Evolutionary conservation across 2,329 filamentous ascomycete species (phyloP).

Genomic region (Penicillium olsonii): DNA sequence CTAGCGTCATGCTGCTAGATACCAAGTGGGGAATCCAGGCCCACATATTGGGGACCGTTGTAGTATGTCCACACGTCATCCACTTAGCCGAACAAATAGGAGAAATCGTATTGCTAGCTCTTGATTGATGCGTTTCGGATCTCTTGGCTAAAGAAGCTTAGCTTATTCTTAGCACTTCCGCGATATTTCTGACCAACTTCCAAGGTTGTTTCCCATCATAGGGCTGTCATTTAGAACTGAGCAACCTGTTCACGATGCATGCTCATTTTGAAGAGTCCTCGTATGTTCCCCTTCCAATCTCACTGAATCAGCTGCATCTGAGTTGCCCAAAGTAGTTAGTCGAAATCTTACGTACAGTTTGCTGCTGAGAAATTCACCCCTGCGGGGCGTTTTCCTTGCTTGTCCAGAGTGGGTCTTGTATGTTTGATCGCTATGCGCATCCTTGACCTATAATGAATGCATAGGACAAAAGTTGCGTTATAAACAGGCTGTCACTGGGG

Average conservation of each 20-base stretch:
- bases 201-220: too few species aligned
- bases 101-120: background rate
- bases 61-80: background rate
- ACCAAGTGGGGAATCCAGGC: background rate
- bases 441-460: background rate
- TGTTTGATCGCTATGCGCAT: background rate
- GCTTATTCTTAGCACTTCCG: background rate
- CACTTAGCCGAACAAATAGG: background rate
- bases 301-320: background rate
- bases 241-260: too few species aligned
- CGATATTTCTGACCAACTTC: background rate
- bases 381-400: background rate
- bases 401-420: background rate
- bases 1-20: background rate
- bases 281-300: background rate
- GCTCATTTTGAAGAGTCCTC: too few species aligned
- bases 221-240: too few species aligned
- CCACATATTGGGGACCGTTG: background rate
- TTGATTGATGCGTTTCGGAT: background rate
- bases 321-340: background rate
- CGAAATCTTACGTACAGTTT: background rate
- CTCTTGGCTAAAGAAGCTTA: background rate
- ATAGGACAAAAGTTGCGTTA: background rate
- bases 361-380: background rate
- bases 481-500: background rate